Evolutionary conservation across 192 early-diverging fungal genomes (phyloP), one percentile per base, ranked within the genome.

Genomic region (Coemansia guatemalensis): DNA sequence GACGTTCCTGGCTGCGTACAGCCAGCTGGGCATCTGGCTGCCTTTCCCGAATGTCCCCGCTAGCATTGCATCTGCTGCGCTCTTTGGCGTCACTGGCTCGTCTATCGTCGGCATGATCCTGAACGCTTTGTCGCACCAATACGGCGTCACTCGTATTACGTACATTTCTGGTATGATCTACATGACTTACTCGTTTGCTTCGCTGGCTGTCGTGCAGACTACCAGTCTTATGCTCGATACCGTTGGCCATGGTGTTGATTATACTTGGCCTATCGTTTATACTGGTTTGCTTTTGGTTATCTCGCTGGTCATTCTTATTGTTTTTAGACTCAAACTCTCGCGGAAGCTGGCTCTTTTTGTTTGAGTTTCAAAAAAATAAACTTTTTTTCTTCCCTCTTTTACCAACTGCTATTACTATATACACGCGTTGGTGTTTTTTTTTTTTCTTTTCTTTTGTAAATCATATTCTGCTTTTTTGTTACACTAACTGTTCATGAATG

Each of bases 151-250:
- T 1, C 50, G 71, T 11, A 73, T 77, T 20, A 72, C 74, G n/a
- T 77, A 73, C 18, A 77, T 77, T 18, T 72, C 75, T 27, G 80
- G 80, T 4, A 29, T 82, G 53, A 64, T 82, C n/a, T 77, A 77
- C 55, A 73, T 74, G 74, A 67, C 71, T 7, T 72, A 72, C 44
- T 73, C 75, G 8, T 27, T 77, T 18, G 68, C 71, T 11, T 73
- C 71, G 18, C 68, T 82, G 5, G 62, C 63, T 0, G 75, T 73
- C 20, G 67, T 69, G 27, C 80, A 77, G 53, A 64, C 70, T 9
- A 53, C 80, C n/a, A 73, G 74, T 51, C 32, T 75, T 53, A 69
- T 82, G 72, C 73, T 82, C 21, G 78, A 81, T 35, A 73, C 73
- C 0, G 73, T 81, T 0, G 78, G 78, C 6, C 65, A 73, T 23